Base-by-base conservation (phyloP, 805 yeast species). In the Maudiozyma bulderi region DNA sequence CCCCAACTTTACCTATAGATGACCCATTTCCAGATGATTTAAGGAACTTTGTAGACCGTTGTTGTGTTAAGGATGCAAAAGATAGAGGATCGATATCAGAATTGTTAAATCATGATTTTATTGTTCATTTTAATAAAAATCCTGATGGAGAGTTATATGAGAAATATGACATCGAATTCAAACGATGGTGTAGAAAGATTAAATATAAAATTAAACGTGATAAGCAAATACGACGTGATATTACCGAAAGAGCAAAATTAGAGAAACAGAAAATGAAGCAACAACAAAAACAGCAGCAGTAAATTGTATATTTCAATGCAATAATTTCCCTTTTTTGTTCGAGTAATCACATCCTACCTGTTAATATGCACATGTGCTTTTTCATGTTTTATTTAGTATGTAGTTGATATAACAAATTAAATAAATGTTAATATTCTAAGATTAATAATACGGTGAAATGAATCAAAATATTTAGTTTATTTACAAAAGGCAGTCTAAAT, bases 1-100 rank as follows among this genome's bases (percentile, higher is more conserved):
- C 97, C 0, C 99, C 99, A 9, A 71, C 76, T 0, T 72, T 90
- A 44, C 76, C 83, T 0, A 65, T 60, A 8, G 64, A 53, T 55
- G 48, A 37, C 6, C 64, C 33, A 57, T 72, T 52, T 55, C 60
- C 56, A 66, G 74, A 49, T 59, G 78, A 57, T 35, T 70, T 90
- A 54, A 76, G 86, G 54, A 73, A 73, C 45, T 87, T 90, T 62
- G 83, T 91, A 14, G 82, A 81, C 53, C 67, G 75, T 39, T 90
- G 97, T 58, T 72, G 89, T 58, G 73, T 78, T 42, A 86, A 84
- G 61, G 89, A 84, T 53, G 86, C 81, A 43, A 57, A 60, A 9
- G 76, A 73, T 47, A 73, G 99, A 51, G 80, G 85, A 26, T 80
- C 83, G 0, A 95, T 96, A 0, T 76, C 77, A 55, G 88, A 85